Evolutionary conservation across 768 basidiomycete species (phyloP).

Genomic region (Candolleomyces eurysporus): DNA sequence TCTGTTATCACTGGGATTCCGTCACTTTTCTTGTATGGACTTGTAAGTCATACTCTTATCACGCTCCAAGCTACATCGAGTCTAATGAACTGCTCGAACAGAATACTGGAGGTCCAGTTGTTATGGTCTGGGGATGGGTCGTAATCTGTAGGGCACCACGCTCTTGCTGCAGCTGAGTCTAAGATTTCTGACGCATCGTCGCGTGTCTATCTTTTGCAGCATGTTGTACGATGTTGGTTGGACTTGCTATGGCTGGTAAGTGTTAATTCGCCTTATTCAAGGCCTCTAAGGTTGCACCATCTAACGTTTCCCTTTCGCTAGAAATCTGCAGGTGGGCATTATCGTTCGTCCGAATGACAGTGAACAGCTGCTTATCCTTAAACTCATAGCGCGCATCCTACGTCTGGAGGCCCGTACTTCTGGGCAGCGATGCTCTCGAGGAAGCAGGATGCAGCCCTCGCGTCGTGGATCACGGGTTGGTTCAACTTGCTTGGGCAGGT

Average conservation of each 20-base stretch:
- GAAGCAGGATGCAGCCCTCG: conserved; percentile 55
- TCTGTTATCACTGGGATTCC: conserved; percentile 72
- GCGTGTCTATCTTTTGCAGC: conserved; percentile 30
- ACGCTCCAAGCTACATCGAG: too few species aligned
- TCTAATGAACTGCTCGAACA: conserved; percentile 17
- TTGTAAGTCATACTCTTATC: conserved; percentile 40
- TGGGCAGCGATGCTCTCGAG: conserved; percentile 78
- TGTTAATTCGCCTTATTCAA: neutral
- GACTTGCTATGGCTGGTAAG: conserved; percentile 72
- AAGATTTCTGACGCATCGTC: neutral
- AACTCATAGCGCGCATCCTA: conserved; percentile 56
- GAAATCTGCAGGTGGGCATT: conserved; percentile 46
- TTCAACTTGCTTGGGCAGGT: conserved; percentile 76
- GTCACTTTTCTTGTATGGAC: conserved; percentile 65
- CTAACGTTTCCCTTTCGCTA: conserved; percentile 12
- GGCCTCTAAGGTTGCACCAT: neutral
- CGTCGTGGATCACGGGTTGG: conserved; percentile 78
- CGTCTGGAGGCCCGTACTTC: conserved; percentile 74
- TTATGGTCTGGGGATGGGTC: conserved; percentile 78
- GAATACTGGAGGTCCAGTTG: conserved; percentile 74
- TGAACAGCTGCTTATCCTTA: neutral
- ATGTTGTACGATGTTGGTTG: conserved; percentile 69
- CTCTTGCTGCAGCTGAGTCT: neutral
- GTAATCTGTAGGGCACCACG: conserved; percentile 48
- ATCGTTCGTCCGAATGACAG: neutral